Evolutionary conservation across 1,139 yeast genomes (phyloP).

Genomic region (Blastobotrys buckinghamii): DNA sequence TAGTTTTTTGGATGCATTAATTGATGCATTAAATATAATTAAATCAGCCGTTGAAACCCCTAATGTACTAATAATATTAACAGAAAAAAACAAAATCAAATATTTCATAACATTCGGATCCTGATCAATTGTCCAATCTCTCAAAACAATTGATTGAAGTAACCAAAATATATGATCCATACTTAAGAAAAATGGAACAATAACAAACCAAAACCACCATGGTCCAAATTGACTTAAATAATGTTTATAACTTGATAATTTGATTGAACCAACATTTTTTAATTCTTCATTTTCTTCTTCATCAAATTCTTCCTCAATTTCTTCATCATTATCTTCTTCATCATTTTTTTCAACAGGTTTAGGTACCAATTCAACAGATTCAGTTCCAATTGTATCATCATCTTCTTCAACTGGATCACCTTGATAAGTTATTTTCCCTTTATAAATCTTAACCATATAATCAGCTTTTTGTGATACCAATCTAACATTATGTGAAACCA

Average conservation of each 20-base stretch:
- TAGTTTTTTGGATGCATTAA: conserved; percentile 72
- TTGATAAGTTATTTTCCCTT: no score
- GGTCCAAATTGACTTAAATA: conserved; percentile 65
- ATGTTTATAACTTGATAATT: conserved; percentile 58
- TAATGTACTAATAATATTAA: conserved; percentile 55
- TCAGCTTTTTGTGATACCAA: conserved; percentile 33
- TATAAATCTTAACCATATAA: no score
- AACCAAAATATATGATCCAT: no score
- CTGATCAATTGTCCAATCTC: conserved; percentile 57
- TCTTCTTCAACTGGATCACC: no score
- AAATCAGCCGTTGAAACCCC: conserved; percentile 49
- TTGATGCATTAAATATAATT: conserved; percentile 50
- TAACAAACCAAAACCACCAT: no score
- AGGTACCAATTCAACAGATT: no score
- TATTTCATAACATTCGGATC: conserved; percentile 46
- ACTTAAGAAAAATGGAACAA: conserved; percentile 55
- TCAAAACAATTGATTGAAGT: conserved; percentile 67
- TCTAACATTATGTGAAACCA: conserved; percentile 54
- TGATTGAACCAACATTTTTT: conserved; percentile 37
- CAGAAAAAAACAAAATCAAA: conserved; percentile 50
- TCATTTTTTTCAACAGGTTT: not conserved
- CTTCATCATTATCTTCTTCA: not conserved
- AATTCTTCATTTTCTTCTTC: conserved; percentile 28
- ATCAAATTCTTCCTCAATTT: not conserved
- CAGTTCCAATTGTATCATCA: no score